Percentiles rank a stretch among this genome's conserved stretches.
These are phyloP conservation scores for Rhodotorula sphaerocarpa DNA, from an alignment of 768 basidiomycete genomes.

Conservation along the genomic window DNA sequence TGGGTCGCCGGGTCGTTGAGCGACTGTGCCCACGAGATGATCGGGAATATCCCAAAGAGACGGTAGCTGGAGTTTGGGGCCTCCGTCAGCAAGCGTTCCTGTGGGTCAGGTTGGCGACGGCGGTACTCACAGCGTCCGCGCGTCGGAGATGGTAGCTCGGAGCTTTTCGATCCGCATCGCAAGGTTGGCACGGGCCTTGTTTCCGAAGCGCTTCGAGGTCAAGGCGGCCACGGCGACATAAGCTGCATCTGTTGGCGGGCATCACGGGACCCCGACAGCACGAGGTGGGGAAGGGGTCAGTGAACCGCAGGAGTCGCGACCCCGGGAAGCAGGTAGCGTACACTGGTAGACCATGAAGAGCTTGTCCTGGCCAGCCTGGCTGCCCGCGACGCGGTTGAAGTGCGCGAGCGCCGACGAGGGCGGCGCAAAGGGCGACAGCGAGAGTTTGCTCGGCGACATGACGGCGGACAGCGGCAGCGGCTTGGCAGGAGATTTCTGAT, in stretches of 20 bases:
- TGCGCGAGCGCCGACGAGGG: slow-evolving; percentile 17
- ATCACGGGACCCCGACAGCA: not conserved
- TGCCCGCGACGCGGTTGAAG: slow-evolving; percentile 21
- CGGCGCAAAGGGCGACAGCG: slow-evolving; percentile 23
- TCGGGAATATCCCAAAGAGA: slow-evolving; percentile 37
- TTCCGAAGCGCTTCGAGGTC: slow-evolving; percentile 12
- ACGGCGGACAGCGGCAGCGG: no score
- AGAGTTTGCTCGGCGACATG: not conserved
- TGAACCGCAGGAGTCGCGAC: not conserved
- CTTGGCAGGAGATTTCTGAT: no score
- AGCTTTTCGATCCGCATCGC: slow-evolving; percentile 29
- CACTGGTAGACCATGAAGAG: slow-evolving; percentile 34
- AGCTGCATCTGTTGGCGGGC: slow-evolving; percentile 13
- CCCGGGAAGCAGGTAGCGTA: not conserved
- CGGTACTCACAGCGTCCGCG: slow-evolving; percentile 17
- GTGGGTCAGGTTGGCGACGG: no score
- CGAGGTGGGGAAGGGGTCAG: not conserved
- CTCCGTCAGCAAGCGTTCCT: not conserved
- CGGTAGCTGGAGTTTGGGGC: slow-evolving; percentile 8
- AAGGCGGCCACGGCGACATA: slow-evolving; percentile 11
- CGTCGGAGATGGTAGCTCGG: slow-evolving; percentile 25
- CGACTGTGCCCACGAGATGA: slow-evolving; percentile 35
- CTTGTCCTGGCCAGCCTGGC: slow-evolving; percentile 32
- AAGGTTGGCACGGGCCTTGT: slow-evolving; percentile 20
- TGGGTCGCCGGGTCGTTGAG: slow-evolving; percentile 31